A percentile compares a stretch with the other conserved stretches of the same genome.
phyloP scores from a whole-genome alignment of 2,329 filamentous ascomycete species.

The Dactylellina leptospora region DNA sequence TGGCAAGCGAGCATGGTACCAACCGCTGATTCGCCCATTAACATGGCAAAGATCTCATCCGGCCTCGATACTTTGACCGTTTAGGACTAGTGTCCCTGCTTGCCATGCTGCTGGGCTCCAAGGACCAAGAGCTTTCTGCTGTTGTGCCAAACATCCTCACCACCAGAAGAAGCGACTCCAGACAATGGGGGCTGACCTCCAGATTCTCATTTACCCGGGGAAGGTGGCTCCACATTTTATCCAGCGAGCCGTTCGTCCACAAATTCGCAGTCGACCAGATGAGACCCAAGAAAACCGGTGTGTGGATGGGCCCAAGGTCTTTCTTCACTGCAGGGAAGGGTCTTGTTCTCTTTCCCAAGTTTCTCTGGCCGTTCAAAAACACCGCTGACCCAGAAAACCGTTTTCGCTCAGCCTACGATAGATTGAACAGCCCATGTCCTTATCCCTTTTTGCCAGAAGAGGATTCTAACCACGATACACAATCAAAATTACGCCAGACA shows the following conservation, averaged over 20 bases:
- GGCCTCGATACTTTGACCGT: slow-evolving; percentile 19
- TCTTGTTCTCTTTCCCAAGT: slow-evolving; percentile 2
- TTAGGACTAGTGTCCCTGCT: slow-evolving; percentile 27
- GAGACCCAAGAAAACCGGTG: slow-evolving; percentile 16
- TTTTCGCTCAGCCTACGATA: slow-evolving; percentile 45
- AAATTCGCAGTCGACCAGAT: slow-evolving; percentile 13
- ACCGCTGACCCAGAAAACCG: slow-evolving; percentile 13
- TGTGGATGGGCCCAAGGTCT: slow-evolving; percentile 24
- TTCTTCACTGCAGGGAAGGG: slow-evolving; percentile 36
- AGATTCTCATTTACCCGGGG: slow-evolving; percentile 44
- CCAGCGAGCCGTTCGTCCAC: slow-evolving; percentile 43
- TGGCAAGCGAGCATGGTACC: slow-evolving; percentile 39
- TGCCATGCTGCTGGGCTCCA: slow-evolving; percentile 23
- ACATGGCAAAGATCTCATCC: slow-evolving; percentile 24
- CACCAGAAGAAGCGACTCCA: slow-evolving; percentile 34
- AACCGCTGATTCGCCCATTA: slow-evolving; percentile 32
- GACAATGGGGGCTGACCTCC: slow-evolving; percentile 44
- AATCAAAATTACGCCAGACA: slow-evolving; percentile 25
- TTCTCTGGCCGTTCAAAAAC: neutral
- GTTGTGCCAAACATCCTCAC: slow-evolving; percentile 24
- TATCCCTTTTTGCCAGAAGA: slow-evolving; percentile 30
- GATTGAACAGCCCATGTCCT: slow-evolving; percentile 33
- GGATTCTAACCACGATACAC: slow-evolving; percentile 26
- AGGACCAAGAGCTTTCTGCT: slow-evolving; percentile 29
- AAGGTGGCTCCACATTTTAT: slow-evolving; percentile 50